These are phyloP conservation scores for Marvania coccoides DNA, from an alignment of 139 green algal genomes.

Conservation along the genomic window DNA sequence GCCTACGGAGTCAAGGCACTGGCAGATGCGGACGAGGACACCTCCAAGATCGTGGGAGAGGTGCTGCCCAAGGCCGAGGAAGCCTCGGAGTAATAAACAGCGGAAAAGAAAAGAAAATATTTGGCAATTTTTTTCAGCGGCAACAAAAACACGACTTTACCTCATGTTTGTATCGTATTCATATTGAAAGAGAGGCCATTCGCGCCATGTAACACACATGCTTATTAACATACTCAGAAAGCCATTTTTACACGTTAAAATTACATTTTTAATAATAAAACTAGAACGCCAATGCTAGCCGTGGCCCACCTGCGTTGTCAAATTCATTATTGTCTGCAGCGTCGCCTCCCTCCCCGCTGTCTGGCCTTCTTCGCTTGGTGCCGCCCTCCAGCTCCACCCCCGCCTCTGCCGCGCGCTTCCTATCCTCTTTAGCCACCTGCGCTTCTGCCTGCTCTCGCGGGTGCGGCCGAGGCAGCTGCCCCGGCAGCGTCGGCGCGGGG, in stretches of 20 bases:
- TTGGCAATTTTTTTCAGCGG: not conserved
- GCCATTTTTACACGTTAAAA: not conserved
- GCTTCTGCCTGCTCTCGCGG: not conserved
- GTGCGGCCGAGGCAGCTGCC: constrained; percentile 40
- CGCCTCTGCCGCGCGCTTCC: not conserved
- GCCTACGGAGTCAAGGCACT: constrained; percentile 60
- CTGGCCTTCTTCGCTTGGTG: not conserved
- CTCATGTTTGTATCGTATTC: not conserved
- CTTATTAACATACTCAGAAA: not conserved
- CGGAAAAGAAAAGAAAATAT: not conserved
- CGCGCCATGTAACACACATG: not conserved
- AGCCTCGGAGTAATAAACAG: too few species aligned
- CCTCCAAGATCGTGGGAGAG: constrained; percentile 40
- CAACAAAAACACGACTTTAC: not conserved
- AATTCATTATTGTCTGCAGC: not conserved
- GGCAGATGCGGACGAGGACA: constrained; percentile 67
- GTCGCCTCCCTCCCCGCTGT: not conserved
- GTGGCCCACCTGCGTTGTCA: not conserved
- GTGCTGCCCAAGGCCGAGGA: constrained; percentile 40
- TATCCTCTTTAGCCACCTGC: not conserved
- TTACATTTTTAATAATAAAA: not conserved
- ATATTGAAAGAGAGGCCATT: too few species aligned
- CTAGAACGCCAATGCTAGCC: not conserved
- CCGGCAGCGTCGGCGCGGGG: constrained; percentile 39
- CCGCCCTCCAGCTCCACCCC: not conserved